A percentile compares a stretch with the other conserved stretches of the same genome.
Evolutionary conservation across 805 yeast genomes (phyloP).

Genomic region (Metschnikowia aberdeeniae): DNA sequence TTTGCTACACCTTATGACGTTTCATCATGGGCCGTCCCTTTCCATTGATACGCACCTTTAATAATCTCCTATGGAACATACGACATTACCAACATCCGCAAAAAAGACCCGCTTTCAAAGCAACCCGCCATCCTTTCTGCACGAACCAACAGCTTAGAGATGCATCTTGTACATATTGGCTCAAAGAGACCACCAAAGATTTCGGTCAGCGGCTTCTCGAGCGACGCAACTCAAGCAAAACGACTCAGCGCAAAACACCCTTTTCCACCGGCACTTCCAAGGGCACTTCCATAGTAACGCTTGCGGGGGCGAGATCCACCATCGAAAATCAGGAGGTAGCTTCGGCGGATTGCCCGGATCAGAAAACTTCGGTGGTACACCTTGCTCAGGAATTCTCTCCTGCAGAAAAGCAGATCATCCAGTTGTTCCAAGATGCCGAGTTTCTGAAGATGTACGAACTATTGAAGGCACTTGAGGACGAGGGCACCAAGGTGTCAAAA

Average conservation of each 20-base stretch:
- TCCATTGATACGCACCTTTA: slow-evolving; percentile 11
- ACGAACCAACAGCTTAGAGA: slow-evolving; percentile 16
- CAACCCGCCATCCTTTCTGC: slow-evolving; percentile 16
- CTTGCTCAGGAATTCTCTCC: background rate
- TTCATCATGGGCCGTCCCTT: slow-evolving; percentile 13
- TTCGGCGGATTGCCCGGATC: background rate
- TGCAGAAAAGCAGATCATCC: slow-evolving; percentile 15
- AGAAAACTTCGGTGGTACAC: background rate
- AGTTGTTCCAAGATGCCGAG: slow-evolving; percentile 11
- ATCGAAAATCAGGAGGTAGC: background rate
- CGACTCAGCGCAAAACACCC: background rate
- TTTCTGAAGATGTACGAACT: slow-evolving; percentile 10
- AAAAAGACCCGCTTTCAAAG: slow-evolving; percentile 13
- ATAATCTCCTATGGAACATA: slow-evolving; percentile 14
- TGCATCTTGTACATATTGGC: slow-evolving; percentile 17
- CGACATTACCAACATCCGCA: slow-evolving; percentile 11
- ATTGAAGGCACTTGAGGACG: slow-evolving; percentile 7
- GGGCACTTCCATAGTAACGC: too few species aligned
- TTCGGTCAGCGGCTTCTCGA: slow-evolving; percentile 7
- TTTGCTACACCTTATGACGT: slow-evolving; percentile 2
- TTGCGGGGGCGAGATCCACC: too few species aligned
- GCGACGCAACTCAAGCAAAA: slow-evolving; percentile 1
- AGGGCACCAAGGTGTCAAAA: slow-evolving; percentile 6
- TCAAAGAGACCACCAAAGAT: slow-evolving; percentile 13
- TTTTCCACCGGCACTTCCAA: too few species aligned